A percentile compares a stretch with the other conserved stretches of the same genome.
Conservation (phyloP, 192 early-diverging fungal species). For the Mortierella hygrophila region DNA sequence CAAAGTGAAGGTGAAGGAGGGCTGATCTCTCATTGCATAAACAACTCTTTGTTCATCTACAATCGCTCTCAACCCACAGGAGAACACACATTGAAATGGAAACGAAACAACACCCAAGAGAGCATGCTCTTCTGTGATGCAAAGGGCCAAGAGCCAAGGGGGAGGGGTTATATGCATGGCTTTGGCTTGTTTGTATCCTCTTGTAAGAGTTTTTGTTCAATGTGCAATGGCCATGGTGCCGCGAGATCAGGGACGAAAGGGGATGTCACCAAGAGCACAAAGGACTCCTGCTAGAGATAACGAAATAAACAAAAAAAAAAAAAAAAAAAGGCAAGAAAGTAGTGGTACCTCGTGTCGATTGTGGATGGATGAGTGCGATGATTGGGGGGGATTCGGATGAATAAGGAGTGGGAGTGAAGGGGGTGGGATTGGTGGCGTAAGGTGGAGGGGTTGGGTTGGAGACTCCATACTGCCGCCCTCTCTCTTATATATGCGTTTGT, state of each 20-base stretch:
- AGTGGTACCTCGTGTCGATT: background rate
- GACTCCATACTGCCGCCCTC: background rate
- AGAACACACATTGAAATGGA: background rate
- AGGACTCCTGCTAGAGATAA: too few species aligned
- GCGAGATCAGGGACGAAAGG: too few species aligned
- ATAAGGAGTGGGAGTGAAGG: background rate
- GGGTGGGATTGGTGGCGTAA: slow-evolving; percentile 15
- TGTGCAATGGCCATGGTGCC: too few species aligned
- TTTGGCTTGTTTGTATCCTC: too few species aligned
- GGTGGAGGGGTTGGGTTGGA: background rate
- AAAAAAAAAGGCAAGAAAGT: too few species aligned
- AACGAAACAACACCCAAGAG: background rate
- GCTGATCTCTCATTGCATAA: background rate
- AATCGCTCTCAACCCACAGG: background rate
- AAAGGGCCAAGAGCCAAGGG: background rate
- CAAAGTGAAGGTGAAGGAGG: background rate
- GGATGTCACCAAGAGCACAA: too few species aligned
- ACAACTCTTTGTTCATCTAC: background rate
- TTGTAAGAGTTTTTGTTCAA: too few species aligned
- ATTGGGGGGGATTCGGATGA: background rate
- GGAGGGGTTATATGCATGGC: background rate
- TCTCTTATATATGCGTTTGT: background rate
- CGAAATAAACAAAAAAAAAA: too few species aligned
- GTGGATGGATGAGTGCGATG: background rate
- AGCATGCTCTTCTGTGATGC: background rate